Evolutionary conservation across 306 rosid species (phyloP).

Genomic region (Cicer arietinum): DNA sequence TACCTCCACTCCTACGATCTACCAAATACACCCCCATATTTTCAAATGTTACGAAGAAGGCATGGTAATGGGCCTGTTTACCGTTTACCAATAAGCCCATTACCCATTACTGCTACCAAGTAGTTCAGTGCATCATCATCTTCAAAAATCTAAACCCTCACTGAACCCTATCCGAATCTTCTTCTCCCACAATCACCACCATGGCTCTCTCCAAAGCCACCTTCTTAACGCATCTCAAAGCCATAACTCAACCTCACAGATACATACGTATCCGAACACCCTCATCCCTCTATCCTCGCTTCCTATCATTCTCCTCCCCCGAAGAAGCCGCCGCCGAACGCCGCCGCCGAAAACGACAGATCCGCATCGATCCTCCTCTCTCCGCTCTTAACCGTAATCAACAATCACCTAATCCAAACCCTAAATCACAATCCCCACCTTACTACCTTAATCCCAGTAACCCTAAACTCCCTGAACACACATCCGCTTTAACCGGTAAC

Average conservation of each 20-base stretch:
- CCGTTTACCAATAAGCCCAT: neutral
- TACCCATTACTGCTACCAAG: neutral
- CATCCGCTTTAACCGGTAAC: slow-evolving; percentile 74
- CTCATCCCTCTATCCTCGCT: slow-evolving; percentile 55
- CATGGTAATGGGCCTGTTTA: neutral
- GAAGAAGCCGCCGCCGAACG: slow-evolving; percentile 99
- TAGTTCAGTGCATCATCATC: neutral
- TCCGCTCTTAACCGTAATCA: slow-evolving; percentile 78
- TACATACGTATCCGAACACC: slow-evolving; percentile 33
- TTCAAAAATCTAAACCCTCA: slow-evolving; percentile 45
- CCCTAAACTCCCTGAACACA: slow-evolving; percentile 85
- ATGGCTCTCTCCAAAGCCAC: slow-evolving; percentile 81
- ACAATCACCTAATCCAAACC: slow-evolving; percentile 38
- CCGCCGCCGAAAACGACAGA: slow-evolving; percentile 93
- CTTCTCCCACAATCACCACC: neutral
- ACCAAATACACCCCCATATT: too few species aligned
- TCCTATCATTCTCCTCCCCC: slow-evolving; percentile 81
- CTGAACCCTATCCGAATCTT: slow-evolving; percentile 36
- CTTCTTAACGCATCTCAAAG: slow-evolving; percentile 58
- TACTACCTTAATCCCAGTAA: slow-evolving; percentile 76
- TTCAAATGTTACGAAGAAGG: too few species aligned
- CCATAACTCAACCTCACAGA: slow-evolving; percentile 50
- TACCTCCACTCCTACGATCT: too few species aligned
- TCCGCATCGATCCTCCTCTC: slow-evolving; percentile 95
- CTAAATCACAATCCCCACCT: slow-evolving; percentile 55